Evolutionary conservation across 2,329 filamentous ascomycete genomes (phyloP), one percentile per base, ranked within the genome.

Genomic region (Fusarium austroafricanum): DNA sequence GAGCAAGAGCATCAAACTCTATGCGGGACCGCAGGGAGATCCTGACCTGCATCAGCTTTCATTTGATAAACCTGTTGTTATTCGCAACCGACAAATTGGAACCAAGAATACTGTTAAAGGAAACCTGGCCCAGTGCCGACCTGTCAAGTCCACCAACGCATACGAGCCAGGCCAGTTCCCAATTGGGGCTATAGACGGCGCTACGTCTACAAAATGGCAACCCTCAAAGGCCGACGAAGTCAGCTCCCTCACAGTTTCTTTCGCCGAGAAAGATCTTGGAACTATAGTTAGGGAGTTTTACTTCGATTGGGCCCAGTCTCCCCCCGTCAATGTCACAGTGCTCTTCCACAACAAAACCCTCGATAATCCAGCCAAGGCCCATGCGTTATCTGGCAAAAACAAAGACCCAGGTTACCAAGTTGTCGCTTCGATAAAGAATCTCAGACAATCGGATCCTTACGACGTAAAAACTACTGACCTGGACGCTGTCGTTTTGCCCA

Each of bases 131-230:
- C 55, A 58, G 1, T 58, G 55, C 0, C 40, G 55, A 18, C 33
- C 51, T 0, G 28, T 56, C 0, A 2, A 18, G 0, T 56, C 55
- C 6, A 23, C 55, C 9, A 46, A 29, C 9, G 15, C 33, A 0
- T 58, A 56, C 6, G 55, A 58, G 12, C 51, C 55, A 4, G 55
- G 55, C 0, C 55, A 58, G 0, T 58, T 58, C 3, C 55, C 55
- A 3, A 23, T 58, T 2, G 51, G n/a, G 1, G 55, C 26, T 12
- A 26, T 56, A 1, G 55, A 58, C 1, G 55, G 55, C 2, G 55
- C 55, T 3, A 58, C 55, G 1, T 58, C 55, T 0, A 58, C 55
- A 0, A 58, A 56, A 10, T 58, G 55, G 55, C 51, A 56, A 9
- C 55, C 55, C 9, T 28, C 51, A 2, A 58, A 40, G 3, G 55